Percentiles rank a stretch among this genome's conserved stretches.
Conservation (phyloP, 2,329 filamentous ascomycete species). For the Aspergillus tanneri region DNA sequence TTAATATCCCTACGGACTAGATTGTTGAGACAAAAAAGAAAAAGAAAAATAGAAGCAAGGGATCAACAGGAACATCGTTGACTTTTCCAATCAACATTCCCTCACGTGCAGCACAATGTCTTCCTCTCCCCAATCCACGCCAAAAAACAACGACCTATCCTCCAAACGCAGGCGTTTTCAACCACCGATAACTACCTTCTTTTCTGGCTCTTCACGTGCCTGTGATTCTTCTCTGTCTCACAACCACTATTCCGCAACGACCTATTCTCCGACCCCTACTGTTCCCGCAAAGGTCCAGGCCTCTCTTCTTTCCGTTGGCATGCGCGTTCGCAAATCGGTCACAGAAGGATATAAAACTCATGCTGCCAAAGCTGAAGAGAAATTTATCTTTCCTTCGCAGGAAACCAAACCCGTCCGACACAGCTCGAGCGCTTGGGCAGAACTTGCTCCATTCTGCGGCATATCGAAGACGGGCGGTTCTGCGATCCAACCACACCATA, state of each 20-base stretch:
- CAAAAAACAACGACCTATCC: conserved; percentile 22
- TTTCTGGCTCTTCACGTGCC: conserved; percentile 26
- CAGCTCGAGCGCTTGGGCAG: conserved; percentile 43
- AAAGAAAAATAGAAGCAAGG: too few species aligned
- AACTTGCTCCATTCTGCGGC: conserved; percentile 78
- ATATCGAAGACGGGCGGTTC: conserved; percentile 70
- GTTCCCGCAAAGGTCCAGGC: conserved; percentile 70
- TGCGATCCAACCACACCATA: not conserved
- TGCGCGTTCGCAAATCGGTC: conserved; percentile 90
- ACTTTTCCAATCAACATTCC: not conserved
- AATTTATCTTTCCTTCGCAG: conserved; percentile 9
- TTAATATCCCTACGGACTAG: not conserved
- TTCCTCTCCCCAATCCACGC: conserved; percentile 15
- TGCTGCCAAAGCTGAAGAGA: conserved; percentile 29
- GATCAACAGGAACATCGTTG: not conserved
- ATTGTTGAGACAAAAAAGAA: too few species aligned
- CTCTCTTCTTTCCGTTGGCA: conserved; percentile 85
- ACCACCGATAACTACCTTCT: conserved; percentile 44
- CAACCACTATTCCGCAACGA: conserved; percentile 43
- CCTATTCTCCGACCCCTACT: conserved; percentile 46
- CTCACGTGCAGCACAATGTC: conserved; percentile 14
- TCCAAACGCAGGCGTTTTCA: conserved; percentile 49
- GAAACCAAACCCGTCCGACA: conserved; percentile 6
- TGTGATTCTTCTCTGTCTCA: conserved; percentile 30
- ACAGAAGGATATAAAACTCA: conserved; percentile 88